Conservation (phyloP, 2,329 filamentous ascomycete genomes). For the Dendrostoma leiphaemia region DNA sequence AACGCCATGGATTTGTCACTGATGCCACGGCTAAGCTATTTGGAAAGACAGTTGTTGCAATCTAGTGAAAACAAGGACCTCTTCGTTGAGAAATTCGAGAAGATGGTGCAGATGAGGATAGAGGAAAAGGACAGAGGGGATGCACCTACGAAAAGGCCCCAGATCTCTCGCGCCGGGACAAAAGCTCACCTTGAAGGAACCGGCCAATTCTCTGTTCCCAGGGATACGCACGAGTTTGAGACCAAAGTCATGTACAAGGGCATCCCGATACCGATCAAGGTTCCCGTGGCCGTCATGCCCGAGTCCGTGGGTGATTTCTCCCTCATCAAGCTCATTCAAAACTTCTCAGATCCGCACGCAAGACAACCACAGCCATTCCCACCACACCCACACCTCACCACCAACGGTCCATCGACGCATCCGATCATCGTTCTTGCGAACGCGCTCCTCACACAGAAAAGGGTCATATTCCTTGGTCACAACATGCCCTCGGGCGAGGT, state of each 20-base stretch:
- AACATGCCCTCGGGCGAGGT: slow-evolving; percentile 95
- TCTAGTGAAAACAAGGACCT: slow-evolving; percentile 92
- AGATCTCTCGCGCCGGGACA: slow-evolving; percentile 59
- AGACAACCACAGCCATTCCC: slow-evolving; percentile 81
- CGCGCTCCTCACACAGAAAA: slow-evolving; percentile 91
- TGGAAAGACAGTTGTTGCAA: slow-evolving; percentile 84
- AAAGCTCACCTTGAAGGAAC: slow-evolving; percentile 62
- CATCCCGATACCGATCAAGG: slow-evolving; percentile 94
- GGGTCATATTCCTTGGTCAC: slow-evolving; percentile 92
- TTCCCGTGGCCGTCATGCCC: slow-evolving; percentile 87
- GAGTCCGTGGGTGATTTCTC: slow-evolving; percentile 98
- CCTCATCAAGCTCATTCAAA: slow-evolving; percentile 93
- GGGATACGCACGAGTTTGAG: slow-evolving; percentile 97
- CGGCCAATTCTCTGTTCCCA: slow-evolving; percentile 71
- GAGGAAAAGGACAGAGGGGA: slow-evolving; percentile 58
- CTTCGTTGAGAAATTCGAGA: slow-evolving; percentile 96
- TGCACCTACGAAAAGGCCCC: slow-evolving; percentile 42
- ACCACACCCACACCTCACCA: slow-evolving; percentile 88
- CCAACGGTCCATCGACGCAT: slow-evolving; percentile 84
- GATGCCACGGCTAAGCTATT: slow-evolving; percentile 78
- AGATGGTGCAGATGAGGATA: slow-evolving; percentile 83
- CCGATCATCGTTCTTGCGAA: slow-evolving; percentile 95
- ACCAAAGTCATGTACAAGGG: slow-evolving; percentile 94
- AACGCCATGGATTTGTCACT: slow-evolving; percentile 96
- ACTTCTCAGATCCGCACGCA: slow-evolving; percentile 81